Evolutionary conservation across 805 yeast species (phyloP).

Genomic region (Saturnispora dispora): DNA sequence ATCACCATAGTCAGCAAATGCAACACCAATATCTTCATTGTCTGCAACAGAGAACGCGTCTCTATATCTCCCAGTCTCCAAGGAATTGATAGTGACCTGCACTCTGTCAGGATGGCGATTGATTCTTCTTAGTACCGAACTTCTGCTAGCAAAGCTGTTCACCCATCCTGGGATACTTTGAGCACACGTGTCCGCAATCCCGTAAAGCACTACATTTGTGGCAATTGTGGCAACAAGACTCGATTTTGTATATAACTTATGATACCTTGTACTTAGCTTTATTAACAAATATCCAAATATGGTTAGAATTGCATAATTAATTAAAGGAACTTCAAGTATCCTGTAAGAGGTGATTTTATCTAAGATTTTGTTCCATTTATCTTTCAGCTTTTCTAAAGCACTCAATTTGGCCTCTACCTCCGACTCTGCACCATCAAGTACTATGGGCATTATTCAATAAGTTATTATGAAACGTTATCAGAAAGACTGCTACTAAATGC

Average conservation of each 20-base stretch:
- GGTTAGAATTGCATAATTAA: conserved; percentile 45
- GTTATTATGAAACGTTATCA: background rate
- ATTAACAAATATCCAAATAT: conserved; percentile 41
- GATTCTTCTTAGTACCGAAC: background rate
- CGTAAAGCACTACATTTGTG: conserved; percentile 73
- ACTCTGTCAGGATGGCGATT: background rate
- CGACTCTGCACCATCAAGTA: background rate
- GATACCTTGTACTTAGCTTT: conserved; percentile 49
- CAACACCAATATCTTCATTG: background rate
- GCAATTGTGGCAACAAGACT: conserved; percentile 71
- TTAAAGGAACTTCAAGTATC: conserved; percentile 41
- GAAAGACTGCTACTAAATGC: background rate
- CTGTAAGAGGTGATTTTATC: conserved; percentile 13
- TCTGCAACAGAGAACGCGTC: background rate
- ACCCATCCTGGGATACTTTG: conserved; percentile 47
- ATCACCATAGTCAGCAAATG: conserved; percentile 31
- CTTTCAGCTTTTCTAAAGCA: background rate
- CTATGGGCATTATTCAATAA: background rate
- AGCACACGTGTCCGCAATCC: conserved; percentile 87
- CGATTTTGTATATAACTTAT: conserved; percentile 49
- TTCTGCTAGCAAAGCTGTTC: conserved; percentile 4
- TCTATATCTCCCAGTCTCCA: conserved; percentile 2
- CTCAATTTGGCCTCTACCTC: background rate
- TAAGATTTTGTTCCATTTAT: background rate
- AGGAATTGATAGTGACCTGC: background rate